Evolutionary conservation across 2,329 filamentous ascomycete genomes (phyloP).

Genomic region (Plectosphaerella cucumerina): DNA sequence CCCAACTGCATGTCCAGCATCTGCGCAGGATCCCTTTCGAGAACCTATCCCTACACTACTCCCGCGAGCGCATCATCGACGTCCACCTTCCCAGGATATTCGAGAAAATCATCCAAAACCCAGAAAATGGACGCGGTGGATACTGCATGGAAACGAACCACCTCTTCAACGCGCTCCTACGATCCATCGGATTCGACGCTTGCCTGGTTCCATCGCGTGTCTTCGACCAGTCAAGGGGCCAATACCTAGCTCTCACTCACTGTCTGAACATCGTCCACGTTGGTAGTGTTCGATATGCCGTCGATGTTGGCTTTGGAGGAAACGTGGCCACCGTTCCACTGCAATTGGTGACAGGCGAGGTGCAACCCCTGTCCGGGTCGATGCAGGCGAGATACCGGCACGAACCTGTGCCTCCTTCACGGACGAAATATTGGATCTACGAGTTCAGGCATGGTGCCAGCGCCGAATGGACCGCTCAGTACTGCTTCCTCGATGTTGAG

Average conservation of each 20-base stretch:
- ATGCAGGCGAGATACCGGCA: conserved; percentile 28
- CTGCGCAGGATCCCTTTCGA: conserved; percentile 51
- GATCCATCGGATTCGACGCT: conserved; percentile 39
- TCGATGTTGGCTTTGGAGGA: conserved; percentile 60
- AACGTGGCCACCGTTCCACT: conserved; percentile 23
- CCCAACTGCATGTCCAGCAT: conserved; percentile 32
- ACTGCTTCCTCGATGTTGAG: conserved; percentile 48
- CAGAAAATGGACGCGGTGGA: conserved; percentile 38
- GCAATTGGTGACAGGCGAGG: conserved; percentile 4
- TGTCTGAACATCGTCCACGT: conserved; percentile 53
- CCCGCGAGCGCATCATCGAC: conserved; percentile 24
- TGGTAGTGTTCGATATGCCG: conserved; percentile 37
- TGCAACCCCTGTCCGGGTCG: conserved; percentile 10
- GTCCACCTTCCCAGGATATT: conserved; percentile 37
- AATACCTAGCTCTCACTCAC: conserved; percentile 20
- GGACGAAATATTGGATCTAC: conserved; percentile 5
- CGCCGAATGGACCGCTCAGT: conserved; percentile 36
- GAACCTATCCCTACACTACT: conserved; percentile 49
- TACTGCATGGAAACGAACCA: conserved; percentile 50
- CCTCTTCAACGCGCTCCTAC: conserved; percentile 42
- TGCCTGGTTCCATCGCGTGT: conserved; percentile 21
- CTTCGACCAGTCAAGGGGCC: conserved; percentile 1
- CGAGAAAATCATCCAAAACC: conserved; percentile 36
- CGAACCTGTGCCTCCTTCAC: conserved; percentile 15
- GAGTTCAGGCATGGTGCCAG: conserved; percentile 17